These are phyloP conservation scores for Spathaspora passalidarum DNA, from an alignment of 805 yeast species.

Conservation along the genomic window DNA sequence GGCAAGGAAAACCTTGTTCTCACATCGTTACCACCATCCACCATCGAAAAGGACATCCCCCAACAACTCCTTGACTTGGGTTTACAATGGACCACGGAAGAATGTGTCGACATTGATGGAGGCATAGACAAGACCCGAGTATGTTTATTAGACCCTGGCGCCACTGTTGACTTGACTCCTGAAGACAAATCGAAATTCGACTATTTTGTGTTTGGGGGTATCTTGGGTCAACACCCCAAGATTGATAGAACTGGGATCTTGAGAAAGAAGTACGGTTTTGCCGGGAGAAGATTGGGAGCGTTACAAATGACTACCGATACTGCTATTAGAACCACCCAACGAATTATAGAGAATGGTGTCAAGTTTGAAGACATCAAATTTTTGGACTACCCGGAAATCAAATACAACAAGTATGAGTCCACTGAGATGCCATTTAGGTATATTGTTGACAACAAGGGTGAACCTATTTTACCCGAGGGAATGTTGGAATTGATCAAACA, in stretches of 20 bases:
- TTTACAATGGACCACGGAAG: slow-evolving; percentile 78
- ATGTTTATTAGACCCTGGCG: slow-evolving; percentile 88
- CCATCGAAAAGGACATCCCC: slow-evolving; percentile 67
- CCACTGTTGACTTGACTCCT: slow-evolving; percentile 69
- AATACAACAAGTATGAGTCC: slow-evolving; percentile 83
- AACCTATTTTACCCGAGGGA: slow-evolving; percentile 88
- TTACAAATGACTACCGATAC: slow-evolving; percentile 98
- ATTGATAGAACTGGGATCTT: slow-evolving; percentile 92
- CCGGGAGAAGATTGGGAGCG: slow-evolving; percentile 81
- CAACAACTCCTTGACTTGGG: slow-evolving; percentile 54
- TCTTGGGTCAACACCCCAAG: slow-evolving; percentile 90
- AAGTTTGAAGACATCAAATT: slow-evolving; percentile 73
- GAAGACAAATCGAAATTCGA: slow-evolving; percentile 65
- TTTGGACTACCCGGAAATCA: slow-evolving; percentile 91
- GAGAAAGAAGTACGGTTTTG: slow-evolving; percentile 74
- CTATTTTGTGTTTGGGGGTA: slow-evolving; percentile 94
- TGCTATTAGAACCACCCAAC: slow-evolving; percentile 87
- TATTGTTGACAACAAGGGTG: slow-evolving; percentile 56
- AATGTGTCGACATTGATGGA: slow-evolving; percentile 53
- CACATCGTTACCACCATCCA: slow-evolving; percentile 68
- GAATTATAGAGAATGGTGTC: slow-evolving; percentile 58
- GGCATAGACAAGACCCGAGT: slow-evolving; percentile 50
- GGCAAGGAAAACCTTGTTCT: slow-evolving; percentile 73
- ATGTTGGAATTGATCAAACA: slow-evolving; percentile 83
- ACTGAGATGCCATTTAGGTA: slow-evolving; percentile 98